phyloP scores from a whole-genome alignment of 2,329 filamentous ascomycete species.

The Thielaviopsis musarum region DNA sequence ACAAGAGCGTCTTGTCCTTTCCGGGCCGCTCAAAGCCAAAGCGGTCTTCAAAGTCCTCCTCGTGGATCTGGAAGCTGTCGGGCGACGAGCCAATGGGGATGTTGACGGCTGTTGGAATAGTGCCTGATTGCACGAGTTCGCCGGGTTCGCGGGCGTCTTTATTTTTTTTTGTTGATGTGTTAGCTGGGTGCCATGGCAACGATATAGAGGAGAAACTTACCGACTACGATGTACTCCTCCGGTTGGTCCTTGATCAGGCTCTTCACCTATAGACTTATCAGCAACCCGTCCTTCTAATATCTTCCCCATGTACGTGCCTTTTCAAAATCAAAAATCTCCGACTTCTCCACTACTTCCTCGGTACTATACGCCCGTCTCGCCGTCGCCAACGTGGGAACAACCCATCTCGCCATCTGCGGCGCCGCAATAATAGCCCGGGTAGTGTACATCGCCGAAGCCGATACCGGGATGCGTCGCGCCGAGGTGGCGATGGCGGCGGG shows the following conservation, averaged over 20 bases:
- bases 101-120: conserved; percentile 68
- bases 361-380: background rate
- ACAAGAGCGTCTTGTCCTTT: conserved; percentile 47
- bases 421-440: background rate
- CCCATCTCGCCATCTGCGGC: background rate
- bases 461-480: background rate
- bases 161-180: background rate
- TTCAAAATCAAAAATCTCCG: conserved; percentile 10
- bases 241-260: conserved; percentile 6
- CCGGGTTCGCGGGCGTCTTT: conserved; percentile 55
- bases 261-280: conserved; percentile 1
- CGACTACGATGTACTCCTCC: conserved; percentile 9
- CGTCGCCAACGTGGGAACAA: background rate
- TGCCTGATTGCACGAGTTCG: conserved; percentile 47
- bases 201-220: background rate
- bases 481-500: background rate
- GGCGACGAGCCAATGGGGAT: conserved; percentile 63
- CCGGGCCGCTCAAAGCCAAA: conserved; percentile 59
- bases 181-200: background rate
- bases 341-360: background rate
- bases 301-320: too few species aligned
- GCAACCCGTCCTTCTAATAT: background rate
- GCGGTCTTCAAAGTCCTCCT: conserved; percentile 66
- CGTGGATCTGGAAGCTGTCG: conserved; percentile 60
- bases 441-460: background rate